A percentile compares a stretch with the other conserved stretches of the same genome.
These are phyloP conservation scores for Magnaporthales sp. DNA, from an alignment of 2,329 filamentous ascomycete species.

Conservation along the genomic window DNA sequence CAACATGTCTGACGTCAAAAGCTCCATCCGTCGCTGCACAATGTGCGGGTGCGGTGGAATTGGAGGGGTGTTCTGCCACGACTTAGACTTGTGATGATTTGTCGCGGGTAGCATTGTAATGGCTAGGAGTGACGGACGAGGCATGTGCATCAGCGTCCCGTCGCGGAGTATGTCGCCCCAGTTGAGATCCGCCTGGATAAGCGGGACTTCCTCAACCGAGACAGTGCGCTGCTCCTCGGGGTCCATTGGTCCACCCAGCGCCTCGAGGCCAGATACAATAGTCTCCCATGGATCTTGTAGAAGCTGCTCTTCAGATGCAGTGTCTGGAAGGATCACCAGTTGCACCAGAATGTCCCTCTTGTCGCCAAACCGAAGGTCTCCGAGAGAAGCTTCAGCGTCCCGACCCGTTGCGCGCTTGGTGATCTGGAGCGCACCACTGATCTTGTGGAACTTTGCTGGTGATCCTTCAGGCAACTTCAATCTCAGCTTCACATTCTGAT, in stretches of 20 bases:
- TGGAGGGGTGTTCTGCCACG: constrained; percentile 60
- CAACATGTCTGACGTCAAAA: constrained; percentile 96
- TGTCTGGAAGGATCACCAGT: constrained; percentile 84
- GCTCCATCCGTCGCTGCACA: constrained; percentile 93
- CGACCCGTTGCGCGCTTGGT: constrained; percentile 92
- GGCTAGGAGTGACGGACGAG: constrained; percentile 81
- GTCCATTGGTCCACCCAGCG: constrained; percentile 79
- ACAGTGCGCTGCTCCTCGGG: constrained; percentile 73
- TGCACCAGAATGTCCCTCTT: constrained; percentile 92
- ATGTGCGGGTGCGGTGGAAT: constrained; percentile 94
- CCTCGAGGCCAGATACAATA: constrained; percentile 90
- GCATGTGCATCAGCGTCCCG: constrained; percentile 74
- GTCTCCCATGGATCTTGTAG: constrained; percentile 96
- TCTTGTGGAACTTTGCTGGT: constrained; percentile 96
- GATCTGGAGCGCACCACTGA: constrained; percentile 90
- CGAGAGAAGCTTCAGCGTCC: constrained; percentile 85
- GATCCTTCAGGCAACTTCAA: constrained; percentile 91
- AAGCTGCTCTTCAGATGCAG: constrained; percentile 68
- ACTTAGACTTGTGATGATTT: constrained; percentile 53
- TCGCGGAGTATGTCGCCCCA: constrained; percentile 93
- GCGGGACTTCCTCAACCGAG: constrained; percentile 87
- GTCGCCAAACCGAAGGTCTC: constrained; percentile 90
- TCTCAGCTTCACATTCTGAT: constrained; percentile 96
- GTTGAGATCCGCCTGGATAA: constrained; percentile 88
- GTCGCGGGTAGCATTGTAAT: constrained; percentile 85